Conservation (phyloP, 2,329 filamentous ascomycete genomes). For the Cladosporium sp. region DNA sequence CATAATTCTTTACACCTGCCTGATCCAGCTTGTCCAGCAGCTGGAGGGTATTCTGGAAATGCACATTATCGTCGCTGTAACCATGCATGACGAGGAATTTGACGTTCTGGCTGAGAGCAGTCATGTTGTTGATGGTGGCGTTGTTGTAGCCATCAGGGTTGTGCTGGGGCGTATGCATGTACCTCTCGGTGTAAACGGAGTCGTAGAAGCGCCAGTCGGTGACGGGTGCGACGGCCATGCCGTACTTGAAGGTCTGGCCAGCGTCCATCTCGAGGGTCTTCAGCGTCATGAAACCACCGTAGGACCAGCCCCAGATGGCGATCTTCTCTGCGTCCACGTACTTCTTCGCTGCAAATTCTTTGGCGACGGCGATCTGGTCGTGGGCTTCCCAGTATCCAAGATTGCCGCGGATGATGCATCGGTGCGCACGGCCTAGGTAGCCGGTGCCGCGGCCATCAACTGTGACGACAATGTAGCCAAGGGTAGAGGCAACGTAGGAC, state of each 20-base stretch:
- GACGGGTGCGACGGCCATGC: constrained; percentile 97
- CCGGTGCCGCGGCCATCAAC: constrained; percentile 92
- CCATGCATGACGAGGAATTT: constrained; percentile 95
- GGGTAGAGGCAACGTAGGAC: constrained; percentile 72
- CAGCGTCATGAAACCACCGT: constrained; percentile 88
- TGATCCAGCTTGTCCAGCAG: constrained; percentile 82
- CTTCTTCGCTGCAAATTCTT: constrained; percentile 70
- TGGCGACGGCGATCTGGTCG: constrained; percentile 87
- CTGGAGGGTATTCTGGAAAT: constrained; percentile 87
- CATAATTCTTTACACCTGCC: constrained; percentile 80
- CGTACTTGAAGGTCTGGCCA: constrained; percentile 86
- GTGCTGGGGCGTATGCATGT: constrained; percentile 89
- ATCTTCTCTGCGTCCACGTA: constrained; percentile 80
- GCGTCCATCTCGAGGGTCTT: constrained; percentile 91
- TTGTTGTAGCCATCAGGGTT: constrained; percentile 73
- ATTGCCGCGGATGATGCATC: constrained; percentile 74
- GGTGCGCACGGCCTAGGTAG: constrained; percentile 75
- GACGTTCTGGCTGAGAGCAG: constrained; percentile 66
- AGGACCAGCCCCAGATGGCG: constrained; percentile 98
- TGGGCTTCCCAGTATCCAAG: constrained; percentile 78
- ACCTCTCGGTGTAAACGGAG: constrained; percentile 88
- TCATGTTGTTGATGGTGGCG: constrained; percentile 66
- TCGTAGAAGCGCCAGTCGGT: constrained; percentile 97
- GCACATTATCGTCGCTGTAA: constrained; percentile 94
- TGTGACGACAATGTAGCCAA: constrained; percentile 92